A percentile compares a stretch with the other conserved stretches of the same genome.
phyloP scores from a whole-genome alignment of 768 basidiomycete species.

The Rhodotorula graminis region DNA sequence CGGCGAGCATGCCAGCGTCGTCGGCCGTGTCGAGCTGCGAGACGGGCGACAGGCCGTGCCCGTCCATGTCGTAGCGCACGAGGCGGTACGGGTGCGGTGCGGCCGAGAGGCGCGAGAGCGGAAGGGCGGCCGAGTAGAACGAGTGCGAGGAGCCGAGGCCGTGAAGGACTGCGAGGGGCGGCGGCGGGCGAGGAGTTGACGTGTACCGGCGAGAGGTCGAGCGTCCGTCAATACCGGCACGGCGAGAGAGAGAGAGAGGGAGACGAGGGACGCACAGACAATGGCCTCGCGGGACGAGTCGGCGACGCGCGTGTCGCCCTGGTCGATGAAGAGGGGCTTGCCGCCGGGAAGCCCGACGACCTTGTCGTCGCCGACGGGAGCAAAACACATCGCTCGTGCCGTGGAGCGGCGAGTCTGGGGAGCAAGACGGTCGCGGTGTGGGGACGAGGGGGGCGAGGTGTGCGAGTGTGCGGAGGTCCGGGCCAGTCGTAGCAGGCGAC shows the following conservation, averaged over 20 bases:
- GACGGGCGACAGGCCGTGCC: constrained; percentile 23
- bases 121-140: constrained; percentile 18
- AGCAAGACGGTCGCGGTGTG: background rate
- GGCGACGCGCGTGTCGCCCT: background rate
- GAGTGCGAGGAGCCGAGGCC: constrained; percentile 29
- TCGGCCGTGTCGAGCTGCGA: background rate
- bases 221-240: background rate
- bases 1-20: background rate
- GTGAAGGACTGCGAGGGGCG: constrained; percentile 20
- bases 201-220: background rate
- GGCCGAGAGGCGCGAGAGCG: background rate
- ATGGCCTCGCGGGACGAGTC: constrained; percentile 7
- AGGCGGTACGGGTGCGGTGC: background rate
- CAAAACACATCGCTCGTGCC: background rate
- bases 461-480: too few species aligned
- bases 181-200: background rate
- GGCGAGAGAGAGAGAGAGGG: background rate
- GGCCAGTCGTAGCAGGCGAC: too few species aligned
- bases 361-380: constrained; percentile 1
- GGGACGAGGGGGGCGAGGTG: too few species aligned
- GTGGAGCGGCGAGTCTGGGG: background rate
- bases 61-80: constrained; percentile 34
- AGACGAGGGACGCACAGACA: constrained; percentile 8
- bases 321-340: constrained; percentile 31
- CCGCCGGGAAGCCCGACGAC: constrained; percentile 1